Conservation (phyloP, 805 yeast genomes). For the Spathaspora girioi region DNA sequence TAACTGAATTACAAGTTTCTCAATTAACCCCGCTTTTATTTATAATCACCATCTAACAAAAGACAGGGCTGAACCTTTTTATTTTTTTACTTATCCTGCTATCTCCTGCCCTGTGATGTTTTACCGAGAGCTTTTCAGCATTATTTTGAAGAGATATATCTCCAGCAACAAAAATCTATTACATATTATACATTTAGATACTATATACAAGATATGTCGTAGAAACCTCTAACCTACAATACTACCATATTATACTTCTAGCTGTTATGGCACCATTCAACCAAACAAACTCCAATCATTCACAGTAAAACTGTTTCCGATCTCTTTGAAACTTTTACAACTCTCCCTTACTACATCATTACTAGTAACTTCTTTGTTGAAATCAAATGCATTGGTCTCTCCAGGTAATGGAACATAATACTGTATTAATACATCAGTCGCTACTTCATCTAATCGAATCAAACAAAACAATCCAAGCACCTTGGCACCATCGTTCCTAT, state of each 20-base stretch:
- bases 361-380: neutral
- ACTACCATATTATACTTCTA: too few relatives aligned
- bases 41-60: too few relatives aligned
- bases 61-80: too few relatives aligned
- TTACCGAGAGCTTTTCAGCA: too few relatives aligned
- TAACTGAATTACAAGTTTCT: too few relatives aligned
- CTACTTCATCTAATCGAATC: conserved; percentile 47
- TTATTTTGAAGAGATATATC: too few relatives aligned
- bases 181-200: neutral
- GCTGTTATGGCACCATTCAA: neutral
- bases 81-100: too few relatives aligned
- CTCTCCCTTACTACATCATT: conserved; percentile 3
- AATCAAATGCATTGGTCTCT: conserved; percentile 3
- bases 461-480: conserved; percentile 51
- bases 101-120: too few relatives aligned
- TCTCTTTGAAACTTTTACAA: conserved; percentile 21
- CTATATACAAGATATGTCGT: too few relatives aligned
- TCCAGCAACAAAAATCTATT: too few relatives aligned
- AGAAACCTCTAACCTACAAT: too few relatives aligned
- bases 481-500: neutral
- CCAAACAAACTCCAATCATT: conserved; percentile 48
- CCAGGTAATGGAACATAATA: conserved; percentile 49
- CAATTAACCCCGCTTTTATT: too few relatives aligned
- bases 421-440: conserved; percentile 61
- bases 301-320: conserved; percentile 31